phyloP scores from a whole-genome alignment of 2,329 filamentous ascomycete genomes.

The Exophiala alcalophila region DNA sequence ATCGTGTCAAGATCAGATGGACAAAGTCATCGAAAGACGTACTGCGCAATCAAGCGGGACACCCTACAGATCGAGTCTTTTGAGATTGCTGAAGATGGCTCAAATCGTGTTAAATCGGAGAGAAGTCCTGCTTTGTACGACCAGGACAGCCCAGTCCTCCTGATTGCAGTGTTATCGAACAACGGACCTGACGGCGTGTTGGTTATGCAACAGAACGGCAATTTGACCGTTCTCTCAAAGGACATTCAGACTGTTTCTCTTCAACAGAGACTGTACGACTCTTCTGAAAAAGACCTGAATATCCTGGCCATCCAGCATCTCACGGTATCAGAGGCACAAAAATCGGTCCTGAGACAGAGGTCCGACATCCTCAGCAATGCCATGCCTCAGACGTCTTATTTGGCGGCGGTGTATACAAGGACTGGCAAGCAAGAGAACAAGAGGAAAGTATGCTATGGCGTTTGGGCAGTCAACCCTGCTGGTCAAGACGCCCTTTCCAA shows the following conservation, averaged over 20 bases:
- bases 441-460: slow-evolving; percentile 38
- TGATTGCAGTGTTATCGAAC: slow-evolving; percentile 31
- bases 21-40: slow-evolving; percentile 53
- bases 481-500: slow-evolving; percentile 31
- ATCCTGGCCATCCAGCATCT: slow-evolving; percentile 26
- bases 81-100: slow-evolving; percentile 44
- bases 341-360: slow-evolving; percentile 30
- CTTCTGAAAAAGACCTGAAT: slow-evolving; percentile 1
- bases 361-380: slow-evolving; percentile 27
- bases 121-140: slow-evolving; percentile 35
- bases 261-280: too few species aligned
- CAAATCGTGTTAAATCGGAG: slow-evolving; percentile 17
- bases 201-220: slow-evolving; percentile 45
- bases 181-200: slow-evolving; percentile 32
- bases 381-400: slow-evolving; percentile 9
- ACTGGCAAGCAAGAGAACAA: neutral
- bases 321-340: slow-evolving; percentile 27
- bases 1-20: slow-evolving; percentile 50
- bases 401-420: slow-evolving; percentile 14
- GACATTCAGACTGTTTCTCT: slow-evolving; percentile 30
- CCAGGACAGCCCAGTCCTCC: slow-evolving; percentile 41
- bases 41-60: slow-evolving; percentile 50
- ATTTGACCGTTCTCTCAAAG: slow-evolving; percentile 40
- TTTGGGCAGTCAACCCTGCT: slow-evolving; percentile 32
- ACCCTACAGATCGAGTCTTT: slow-evolving; percentile 55